Evolutionary conservation across 139 green algal genomes (phyloP).

Genomic region (Tetradesmus obliquus): DNA sequence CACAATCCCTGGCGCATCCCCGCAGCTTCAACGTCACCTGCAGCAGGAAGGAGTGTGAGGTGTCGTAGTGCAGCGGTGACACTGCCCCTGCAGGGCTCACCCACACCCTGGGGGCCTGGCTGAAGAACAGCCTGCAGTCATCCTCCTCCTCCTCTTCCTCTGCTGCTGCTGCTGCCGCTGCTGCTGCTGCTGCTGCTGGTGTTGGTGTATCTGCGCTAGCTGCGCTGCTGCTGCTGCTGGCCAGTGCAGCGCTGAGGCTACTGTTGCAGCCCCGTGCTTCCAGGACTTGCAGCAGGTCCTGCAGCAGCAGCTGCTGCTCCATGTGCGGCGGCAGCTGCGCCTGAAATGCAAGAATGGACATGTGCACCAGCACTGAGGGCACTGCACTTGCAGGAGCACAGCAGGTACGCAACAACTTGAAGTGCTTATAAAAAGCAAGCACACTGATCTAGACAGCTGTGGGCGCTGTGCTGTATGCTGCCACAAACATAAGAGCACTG

Average conservation of each 20-base stretch:
- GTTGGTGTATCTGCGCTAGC: neutral
- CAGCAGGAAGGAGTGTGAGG: conserved; percentile 50
- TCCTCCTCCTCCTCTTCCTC: neutral
- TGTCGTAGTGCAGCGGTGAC: conserved; percentile 63
- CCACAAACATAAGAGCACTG: too few relatives aligned
- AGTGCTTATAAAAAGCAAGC: too few relatives aligned
- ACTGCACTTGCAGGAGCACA: too few relatives aligned
- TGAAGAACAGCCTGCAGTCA: neutral
- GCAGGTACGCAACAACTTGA: too few relatives aligned
- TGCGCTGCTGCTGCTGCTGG: neutral
- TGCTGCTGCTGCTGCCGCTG: neutral
- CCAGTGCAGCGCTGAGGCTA: neutral
- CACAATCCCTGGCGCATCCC: too few relatives aligned
- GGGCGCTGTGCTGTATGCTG: too few relatives aligned
- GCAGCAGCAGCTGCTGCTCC: conserved; percentile 11
- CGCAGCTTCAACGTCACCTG: conserved; percentile 26
- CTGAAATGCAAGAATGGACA: neutral
- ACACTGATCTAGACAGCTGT: too few relatives aligned
- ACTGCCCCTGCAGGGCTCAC: conserved; percentile 53
- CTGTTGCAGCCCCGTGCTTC: conserved; percentile 4
- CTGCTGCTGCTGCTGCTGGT: neutral
- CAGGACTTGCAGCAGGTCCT: conserved; percentile 29
- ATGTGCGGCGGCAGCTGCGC: neutral
- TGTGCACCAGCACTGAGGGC: too few relatives aligned
- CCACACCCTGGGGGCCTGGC: conserved; percentile 57